Evolutionary conservation across 495 filamentous ascomycete species (phyloP).

Genomic region (Neurospora terricola): DNA sequence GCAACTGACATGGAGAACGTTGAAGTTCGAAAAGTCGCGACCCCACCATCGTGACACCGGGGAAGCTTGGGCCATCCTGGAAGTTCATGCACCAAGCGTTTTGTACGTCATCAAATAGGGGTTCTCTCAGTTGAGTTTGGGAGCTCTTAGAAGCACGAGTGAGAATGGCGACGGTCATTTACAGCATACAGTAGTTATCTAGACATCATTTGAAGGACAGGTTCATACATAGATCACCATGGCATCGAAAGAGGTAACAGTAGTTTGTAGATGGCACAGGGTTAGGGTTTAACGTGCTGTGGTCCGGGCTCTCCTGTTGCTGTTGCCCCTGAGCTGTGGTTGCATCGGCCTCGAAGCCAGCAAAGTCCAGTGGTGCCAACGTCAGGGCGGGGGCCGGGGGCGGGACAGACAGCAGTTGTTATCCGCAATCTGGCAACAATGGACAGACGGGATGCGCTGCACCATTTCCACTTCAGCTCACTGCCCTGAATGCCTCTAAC

Average conservation of each 20-base stretch:
- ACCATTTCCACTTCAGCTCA: conserved; percentile 9
- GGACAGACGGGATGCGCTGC: conserved; percentile 3
- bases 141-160: neutral
- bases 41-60: neutral
- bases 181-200: neutral
- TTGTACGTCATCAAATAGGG: neutral
- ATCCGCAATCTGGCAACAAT: conserved; percentile 27
- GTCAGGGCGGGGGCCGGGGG: neutral
- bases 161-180: neutral
- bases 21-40: neutral
- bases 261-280: neutral
- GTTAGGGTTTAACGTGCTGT: neutral
- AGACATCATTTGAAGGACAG: neutral
- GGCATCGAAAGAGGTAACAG: neutral
- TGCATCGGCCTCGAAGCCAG: conserved; percentile 10
- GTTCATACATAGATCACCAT: neutral
- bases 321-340: conserved; percentile 2
- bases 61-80: neutral
- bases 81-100: neutral
- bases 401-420: neutral
- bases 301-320: neutral
- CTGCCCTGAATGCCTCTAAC: conserved; percentile 5
- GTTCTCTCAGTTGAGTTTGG: neutral
- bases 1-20: neutral
- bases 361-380: neutral